Evolutionary conservation across 2,329 filamentous ascomycete species (phyloP).

Genomic region (Stemphylium lycopersici): DNA sequence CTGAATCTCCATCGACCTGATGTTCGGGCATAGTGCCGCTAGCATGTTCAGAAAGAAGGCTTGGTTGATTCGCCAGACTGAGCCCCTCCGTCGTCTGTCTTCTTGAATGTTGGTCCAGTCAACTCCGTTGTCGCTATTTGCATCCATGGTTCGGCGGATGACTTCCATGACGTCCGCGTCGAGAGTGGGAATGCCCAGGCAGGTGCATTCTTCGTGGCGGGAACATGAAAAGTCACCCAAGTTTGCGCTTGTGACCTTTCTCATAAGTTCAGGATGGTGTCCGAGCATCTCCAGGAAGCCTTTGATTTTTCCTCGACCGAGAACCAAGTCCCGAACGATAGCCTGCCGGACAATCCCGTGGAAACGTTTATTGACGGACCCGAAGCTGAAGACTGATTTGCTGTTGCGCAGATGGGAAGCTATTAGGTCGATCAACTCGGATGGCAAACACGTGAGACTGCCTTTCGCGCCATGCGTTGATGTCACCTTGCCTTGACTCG

Average conservation of each 20-base stretch:
- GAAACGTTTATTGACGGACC: conserved; percentile 19
- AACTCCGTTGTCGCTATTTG: neutral
- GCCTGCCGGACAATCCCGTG: conserved; percentile 18
- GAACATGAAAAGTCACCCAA: conserved; percentile 18
- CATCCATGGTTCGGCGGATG: conserved; percentile 4
- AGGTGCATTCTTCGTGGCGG: conserved; percentile 2
- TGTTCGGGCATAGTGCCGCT: conserved; percentile 15
- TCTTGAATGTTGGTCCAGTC: conserved; percentile 7
- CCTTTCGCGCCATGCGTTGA: neutral
- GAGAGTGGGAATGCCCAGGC: neutral
- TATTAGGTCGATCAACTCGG: conserved; percentile 18
- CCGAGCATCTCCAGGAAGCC: conserved; percentile 16
- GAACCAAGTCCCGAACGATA: conserved; percentile 13
- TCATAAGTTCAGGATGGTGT: conserved; percentile 10
- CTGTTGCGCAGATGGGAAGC: conserved; percentile 6
- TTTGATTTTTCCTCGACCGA: conserved; percentile 17
- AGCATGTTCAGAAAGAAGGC: conserved; percentile 21
- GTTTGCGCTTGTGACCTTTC: conserved; percentile 17
- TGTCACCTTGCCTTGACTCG: neutral
- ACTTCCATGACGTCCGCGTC: neutral
- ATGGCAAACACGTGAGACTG: conserved; percentile 12
- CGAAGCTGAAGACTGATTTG: conserved; percentile 9
- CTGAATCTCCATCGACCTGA: conserved; percentile 18
- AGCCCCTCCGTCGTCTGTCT: neutral
- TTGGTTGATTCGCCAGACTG: conserved; percentile 8